Evolutionary conservation across 306 rosid genomes (phyloP), one percentile per base, ranked within the genome.

Genomic region (Fragaria vesca): DNA sequence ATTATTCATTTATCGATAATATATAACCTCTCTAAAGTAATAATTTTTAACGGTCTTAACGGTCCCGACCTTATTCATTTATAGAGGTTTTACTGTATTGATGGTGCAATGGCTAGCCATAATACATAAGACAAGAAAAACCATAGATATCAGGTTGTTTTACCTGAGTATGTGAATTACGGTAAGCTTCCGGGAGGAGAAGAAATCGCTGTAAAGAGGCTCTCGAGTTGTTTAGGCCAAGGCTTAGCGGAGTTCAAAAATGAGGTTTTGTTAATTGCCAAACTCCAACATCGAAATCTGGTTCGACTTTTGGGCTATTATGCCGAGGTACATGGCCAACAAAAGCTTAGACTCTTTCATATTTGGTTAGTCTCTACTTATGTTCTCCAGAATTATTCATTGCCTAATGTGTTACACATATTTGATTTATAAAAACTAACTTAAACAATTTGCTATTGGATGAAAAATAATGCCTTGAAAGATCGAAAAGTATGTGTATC

Each of bases 171-270:
- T 34, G 36, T 34, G 36, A 34, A 12, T 67, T 80, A 89, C 92
- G 96, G 96, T 0, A 85, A 74, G 62, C 84, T 93, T 81, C 84
- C 86, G 2, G 82, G 89, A 69, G 93, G 93, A 24, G 87, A 87
- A 80, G 90, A 90, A 84, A 72, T 92, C 52, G 97, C 93, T 7
- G 92, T 89, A 6, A 90, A 93, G 81, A 92, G 97, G 80, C 91
- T 92, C 34, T 93, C 96, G 65, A 93, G 91, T 61, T 81, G 89
- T 79, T 93, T 94, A 6, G 90, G 94, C n/a, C 96, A 93, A 88
- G 97, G 96, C 71, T 83, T 80, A 26, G 92, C 87, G 78, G 93
- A 92, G 80, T 90, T 92, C 72, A 89, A 86, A 63, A 92, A 92
- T 72, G 97, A 92, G 79, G 96, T 92, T 79, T 73, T 93, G 52